A percentile compares a stretch with the other conserved stretches of the same genome.
Evolutionary conservation across 164 flowering plant species (phyloP).

Genomic region (Macadamia tetraphylla): DNA sequence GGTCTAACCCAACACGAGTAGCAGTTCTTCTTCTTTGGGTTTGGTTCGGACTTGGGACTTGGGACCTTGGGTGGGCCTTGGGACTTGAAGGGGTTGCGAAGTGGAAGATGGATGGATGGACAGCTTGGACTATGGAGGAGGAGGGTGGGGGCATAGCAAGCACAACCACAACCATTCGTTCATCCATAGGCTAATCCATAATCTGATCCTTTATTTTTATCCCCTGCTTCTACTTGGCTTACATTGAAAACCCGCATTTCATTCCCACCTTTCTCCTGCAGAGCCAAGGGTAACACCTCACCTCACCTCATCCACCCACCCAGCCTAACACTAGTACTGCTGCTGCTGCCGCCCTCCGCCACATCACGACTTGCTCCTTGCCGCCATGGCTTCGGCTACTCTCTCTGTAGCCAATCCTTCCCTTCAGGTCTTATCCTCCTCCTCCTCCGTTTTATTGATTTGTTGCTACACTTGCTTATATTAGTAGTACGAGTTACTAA

Average conservation of each 20-base stretch:
- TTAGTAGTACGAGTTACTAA: no score
- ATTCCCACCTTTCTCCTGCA: conserved; percentile 1
- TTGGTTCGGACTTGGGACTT: no score
- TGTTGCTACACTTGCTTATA: background rate
- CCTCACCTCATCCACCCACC: no score
- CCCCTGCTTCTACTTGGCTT: background rate
- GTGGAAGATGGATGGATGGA: background rate
- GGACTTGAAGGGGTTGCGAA: no score
- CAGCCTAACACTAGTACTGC: no score
- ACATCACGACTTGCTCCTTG: background rate
- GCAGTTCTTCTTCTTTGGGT: no score
- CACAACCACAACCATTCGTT: conserved; percentile 42
- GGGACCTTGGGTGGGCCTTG: background rate
- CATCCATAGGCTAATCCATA: conserved; percentile 36
- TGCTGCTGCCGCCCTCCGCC: no score
- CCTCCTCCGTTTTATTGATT: background rate
- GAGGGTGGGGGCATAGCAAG: no score
- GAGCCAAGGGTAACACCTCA: no score
- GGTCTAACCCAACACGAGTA: no score
- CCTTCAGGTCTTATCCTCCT: conserved; percentile 37
- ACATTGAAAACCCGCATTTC: background rate
- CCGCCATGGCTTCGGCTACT: conserved; percentile 62
- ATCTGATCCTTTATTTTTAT: conserved; percentile 37
- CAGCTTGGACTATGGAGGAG: no score
- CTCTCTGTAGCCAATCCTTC: conserved; percentile 64